phyloP scores from a whole-genome alignment of 257 asterid genomes.

The Verbascum thapsus region DNA sequence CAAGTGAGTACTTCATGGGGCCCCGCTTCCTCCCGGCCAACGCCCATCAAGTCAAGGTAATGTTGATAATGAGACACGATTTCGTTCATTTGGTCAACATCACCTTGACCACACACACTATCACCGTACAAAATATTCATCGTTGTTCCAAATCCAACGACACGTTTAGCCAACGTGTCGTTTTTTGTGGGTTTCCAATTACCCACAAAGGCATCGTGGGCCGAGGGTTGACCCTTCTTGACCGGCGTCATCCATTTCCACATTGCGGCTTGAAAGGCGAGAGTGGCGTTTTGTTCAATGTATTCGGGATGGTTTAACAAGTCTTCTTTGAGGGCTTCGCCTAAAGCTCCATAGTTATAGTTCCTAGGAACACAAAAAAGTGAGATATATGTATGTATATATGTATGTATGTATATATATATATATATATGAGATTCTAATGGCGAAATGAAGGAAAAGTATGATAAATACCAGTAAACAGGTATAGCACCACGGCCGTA shows the following conservation, averaged over 20 bases:
- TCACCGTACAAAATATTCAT: constrained; percentile 86
- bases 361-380: constrained; percentile 75
- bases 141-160: constrained; percentile 82
- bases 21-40: constrained; percentile 79
- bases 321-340: constrained; percentile 69
- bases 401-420: too few species aligned
- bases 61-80: constrained; percentile 69
- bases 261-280: constrained; percentile 85
- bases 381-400: too few species aligned
- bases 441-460: neutral
- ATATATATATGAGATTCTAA: too few species aligned
- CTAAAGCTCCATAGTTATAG: constrained; percentile 63
- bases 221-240: constrained; percentile 78
- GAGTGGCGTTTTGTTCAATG: constrained; percentile 89
- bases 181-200: constrained; percentile 86
- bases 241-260: constrained; percentile 78
- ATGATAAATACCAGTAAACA: constrained; percentile 85
- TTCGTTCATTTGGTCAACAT: constrained; percentile 66
- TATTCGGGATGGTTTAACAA: constrained; percentile 86
- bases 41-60: constrained; percentile 77
- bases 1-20: constrained; percentile 71
- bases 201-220: constrained; percentile 74
- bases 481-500: constrained; percentile 95
- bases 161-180: constrained; percentile 72
- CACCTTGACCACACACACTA: constrained; percentile 76